Evolutionary conservation across 1,284 basidiomycete genomes (phyloP), one percentile per base, ranked within the genome.

Genomic region (Heterobasidion parviporum): DNA sequence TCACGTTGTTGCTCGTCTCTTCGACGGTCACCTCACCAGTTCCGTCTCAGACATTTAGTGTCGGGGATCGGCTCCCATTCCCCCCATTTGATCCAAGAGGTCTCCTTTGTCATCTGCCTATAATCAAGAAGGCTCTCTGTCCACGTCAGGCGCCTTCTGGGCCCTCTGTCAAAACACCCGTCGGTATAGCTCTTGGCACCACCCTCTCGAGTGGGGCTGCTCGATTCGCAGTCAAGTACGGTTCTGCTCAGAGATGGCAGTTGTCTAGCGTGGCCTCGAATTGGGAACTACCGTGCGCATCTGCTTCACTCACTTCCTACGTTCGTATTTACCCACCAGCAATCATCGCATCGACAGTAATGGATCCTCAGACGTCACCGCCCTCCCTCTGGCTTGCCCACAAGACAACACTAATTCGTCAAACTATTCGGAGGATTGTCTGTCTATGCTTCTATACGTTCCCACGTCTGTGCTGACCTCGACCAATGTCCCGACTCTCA

Each of bases 361-460:
- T 60, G 78, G 75, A 43, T 69, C 75, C 26, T 73, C 73, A 5
- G 75, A 87, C 62, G 73, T 75, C 3, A 72, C 82, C 0, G 69
- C 71, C 2, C 69, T 87, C 50, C 90, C 90, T 26, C 75, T 84
- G 5, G 76, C 81, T 15, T 94, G 90, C 65, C 86, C 89, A 18
- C 90, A 92, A 67, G 64, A 71, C 36, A 69, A 64, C 55, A 68
- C 77, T 6, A 72, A 80, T 60, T 61, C 73, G 18, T 77, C 80
- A 2, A 64, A 72, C 0, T 78, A 73, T 60, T 77, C 80, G 2
- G 91, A 93, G 67, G 89, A 93, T 67, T 94, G 91, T 65, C 72
- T 94, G 46, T 87, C 83, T 10, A 82, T 89, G 72, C 70, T 88
- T 10, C 68, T 91, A 35, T 92, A 91, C 66, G 81, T 85, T 0